Evolutionary conservation across 1,139 yeast species (phyloP).

Genomic region (Meyerozyma carpophila): DNA sequence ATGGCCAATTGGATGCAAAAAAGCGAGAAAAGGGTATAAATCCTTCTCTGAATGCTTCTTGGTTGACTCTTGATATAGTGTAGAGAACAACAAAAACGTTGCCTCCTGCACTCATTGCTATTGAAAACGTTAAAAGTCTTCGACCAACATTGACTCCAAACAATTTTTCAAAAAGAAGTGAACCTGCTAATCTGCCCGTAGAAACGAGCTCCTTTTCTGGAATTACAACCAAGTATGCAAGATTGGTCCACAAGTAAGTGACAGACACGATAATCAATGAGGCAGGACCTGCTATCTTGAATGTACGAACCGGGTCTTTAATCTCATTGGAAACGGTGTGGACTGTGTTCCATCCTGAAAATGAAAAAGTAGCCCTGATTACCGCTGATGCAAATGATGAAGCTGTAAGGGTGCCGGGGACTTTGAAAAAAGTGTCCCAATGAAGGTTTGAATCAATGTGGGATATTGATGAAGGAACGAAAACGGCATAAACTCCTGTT

Average conservation of each 20-base stretch:
- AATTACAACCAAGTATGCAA: slow-evolving; percentile 52
- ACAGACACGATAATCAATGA: slow-evolving; percentile 44
- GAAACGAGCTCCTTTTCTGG: slow-evolving; percentile 47
- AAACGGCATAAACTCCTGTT: slow-evolving; percentile 46
- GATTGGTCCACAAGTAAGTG: slow-evolving; percentile 49
- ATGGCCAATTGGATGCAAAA: slow-evolving; percentile 55
- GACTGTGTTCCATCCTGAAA: slow-evolving; percentile 61
- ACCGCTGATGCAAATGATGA: slow-evolving; percentile 52
- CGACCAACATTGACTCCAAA: slow-evolving; percentile 51
- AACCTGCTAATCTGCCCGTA: slow-evolving; percentile 56
- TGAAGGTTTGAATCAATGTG: slow-evolving; percentile 37
- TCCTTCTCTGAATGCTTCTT: slow-evolving; percentile 62
- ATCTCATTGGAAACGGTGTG: slow-evolving; percentile 61
- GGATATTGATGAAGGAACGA: slow-evolving; percentile 38
- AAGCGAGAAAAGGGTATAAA: slow-evolving; percentile 47
- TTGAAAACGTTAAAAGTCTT: slow-evolving; percentile 47
- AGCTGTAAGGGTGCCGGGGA: slow-evolving; percentile 25
- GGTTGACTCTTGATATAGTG: slow-evolving; percentile 56
- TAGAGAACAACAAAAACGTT: slow-evolving; percentile 59
- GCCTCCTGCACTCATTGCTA: slow-evolving; percentile 58
- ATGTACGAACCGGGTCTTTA: slow-evolving; percentile 51
- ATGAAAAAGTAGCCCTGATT: slow-evolving; percentile 55
- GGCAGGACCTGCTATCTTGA: slow-evolving; percentile 56
- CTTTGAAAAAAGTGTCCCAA: slow-evolving; percentile 23
- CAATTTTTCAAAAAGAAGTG: slow-evolving; percentile 50